Base-by-base conservation (phyloP, 2,329 filamentous ascomycete genomes). In the Niveomyces coronatus region DNA sequence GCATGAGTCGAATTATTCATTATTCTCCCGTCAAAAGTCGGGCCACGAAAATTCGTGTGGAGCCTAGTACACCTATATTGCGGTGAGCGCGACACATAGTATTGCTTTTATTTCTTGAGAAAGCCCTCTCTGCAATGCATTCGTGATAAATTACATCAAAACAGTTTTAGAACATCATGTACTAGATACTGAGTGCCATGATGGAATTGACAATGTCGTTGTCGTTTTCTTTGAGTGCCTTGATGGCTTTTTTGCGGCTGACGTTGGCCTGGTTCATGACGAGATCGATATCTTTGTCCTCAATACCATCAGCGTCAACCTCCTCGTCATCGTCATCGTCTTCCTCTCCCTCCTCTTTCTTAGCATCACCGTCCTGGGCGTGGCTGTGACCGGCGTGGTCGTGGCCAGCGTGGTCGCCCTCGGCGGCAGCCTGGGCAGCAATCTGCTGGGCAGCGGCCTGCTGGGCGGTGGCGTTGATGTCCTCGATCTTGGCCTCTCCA, bases 141-240 rank as follows among this genome's bases (percentile, higher is more conserved):
- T 29, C 31, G 37, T 39, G 61, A 18, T n/a, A 18, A 20, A 35
- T 19, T 27, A 35, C 19, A 40, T 26, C 31, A 31, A 23, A 31
- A 17, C n/a, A n/a, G n/a, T n/a, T n/a, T n/a, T n/a, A n/a, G n/a
- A n/a, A n/a, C n/a, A n/a, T n/a, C n/a, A n/a, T n/a, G n/a, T n/a
- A n/a, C 31, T 71, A 88, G 74, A 86, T 80, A 72, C 83, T 87
- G 63, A 98, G 71, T 53, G 89, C 88, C 91, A 98, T 98, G 71
- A 98, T 98, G 55, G 91, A 95, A 76, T 98, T 98, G 74, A 98
- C 91, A 70, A 98, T 98, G 63, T 98, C 91, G 59, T 96, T 95
- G 70, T 96, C 89, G 62, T 98, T 98, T 74, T 96, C 91, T 74
- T 87, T 88, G 60, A 98, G 76, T 41, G 93, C 91, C 72, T 96